Evolutionary conservation across 148 eudicot genomes (phyloP).

Genomic region (Pharnaceum exiguum): DNA sequence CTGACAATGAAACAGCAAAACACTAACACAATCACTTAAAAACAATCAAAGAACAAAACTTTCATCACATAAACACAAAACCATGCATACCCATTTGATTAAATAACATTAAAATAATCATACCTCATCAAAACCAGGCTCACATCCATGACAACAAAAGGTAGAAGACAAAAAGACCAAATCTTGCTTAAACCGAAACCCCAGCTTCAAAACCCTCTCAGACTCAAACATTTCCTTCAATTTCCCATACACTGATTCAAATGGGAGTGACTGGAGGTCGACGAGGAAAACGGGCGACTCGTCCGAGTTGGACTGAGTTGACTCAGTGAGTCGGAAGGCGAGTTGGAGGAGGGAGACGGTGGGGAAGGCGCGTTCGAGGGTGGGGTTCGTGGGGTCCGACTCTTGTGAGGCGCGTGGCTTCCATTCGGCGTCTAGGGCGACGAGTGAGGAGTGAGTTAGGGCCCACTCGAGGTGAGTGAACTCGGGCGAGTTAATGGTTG

Average conservation of each 20-base stretch:
- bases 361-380: slow-evolving; percentile 36
- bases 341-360: slow-evolving; percentile 81
- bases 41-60: neutral
- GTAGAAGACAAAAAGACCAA: slow-evolving; percentile 72
- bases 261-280: slow-evolving; percentile 43
- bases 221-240: slow-evolving; percentile 45
- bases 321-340: slow-evolving; percentile 55
- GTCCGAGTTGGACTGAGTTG: slow-evolving; percentile 9
- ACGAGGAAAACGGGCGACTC: slow-evolving; percentile 42
- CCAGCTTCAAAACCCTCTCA: slow-evolving; percentile 50
- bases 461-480: slow-evolving; percentile 23
- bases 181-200: slow-evolving; percentile 89
- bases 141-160: slow-evolving; percentile 46
- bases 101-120: neutral
- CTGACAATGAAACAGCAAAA: neutral
- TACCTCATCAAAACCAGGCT: slow-evolving; percentile 64
- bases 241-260: slow-evolving; percentile 33
- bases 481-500: slow-evolving; percentile 26
- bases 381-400: slow-evolving; percentile 47
- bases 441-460: slow-evolving; percentile 32
- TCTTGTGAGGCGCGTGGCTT: slow-evolving; percentile 41
- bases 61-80: neutral
- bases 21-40: neutral
- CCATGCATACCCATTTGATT: neutral
- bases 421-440: slow-evolving; percentile 63